Conservation (phyloP, 345 rosid genomes). For the Murraya paniculata region DNA sequence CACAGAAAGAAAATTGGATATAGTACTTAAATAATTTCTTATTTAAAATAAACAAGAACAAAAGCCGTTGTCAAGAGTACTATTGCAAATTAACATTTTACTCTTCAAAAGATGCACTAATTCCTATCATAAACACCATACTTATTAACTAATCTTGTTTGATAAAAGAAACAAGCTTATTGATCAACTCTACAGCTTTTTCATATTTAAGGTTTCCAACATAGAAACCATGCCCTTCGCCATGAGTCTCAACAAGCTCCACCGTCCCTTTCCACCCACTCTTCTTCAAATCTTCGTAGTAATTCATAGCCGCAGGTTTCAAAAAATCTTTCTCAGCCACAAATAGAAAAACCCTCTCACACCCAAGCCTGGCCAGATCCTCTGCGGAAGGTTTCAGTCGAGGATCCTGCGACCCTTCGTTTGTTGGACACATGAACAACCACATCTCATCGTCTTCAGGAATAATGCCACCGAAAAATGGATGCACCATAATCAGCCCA, state of each 20-base stretch:
- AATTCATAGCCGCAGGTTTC: constrained; percentile 10
- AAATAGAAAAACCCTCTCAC: constrained; percentile 31
- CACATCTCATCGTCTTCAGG: constrained; percentile 36
- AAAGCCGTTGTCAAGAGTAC: too few species aligned
- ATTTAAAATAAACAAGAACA: too few species aligned
- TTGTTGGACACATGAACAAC: constrained; percentile 38
- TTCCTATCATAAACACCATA: too few species aligned
- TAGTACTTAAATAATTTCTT: too few species aligned
- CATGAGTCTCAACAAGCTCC: constrained; percentile 28
- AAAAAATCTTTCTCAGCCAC: constrained; percentile 40
- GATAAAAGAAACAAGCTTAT: constrained; percentile 20
- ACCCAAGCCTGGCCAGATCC: constrained; percentile 33
- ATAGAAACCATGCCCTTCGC: constrained; percentile 35
- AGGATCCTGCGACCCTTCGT: constrained; percentile 36
- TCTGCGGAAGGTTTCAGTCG: constrained; percentile 33
- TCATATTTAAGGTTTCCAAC: constrained; percentile 10
- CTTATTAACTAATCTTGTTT: neutral
- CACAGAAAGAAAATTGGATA: too few species aligned
- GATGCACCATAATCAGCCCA: constrained; percentile 45
- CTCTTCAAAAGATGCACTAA: too few species aligned
- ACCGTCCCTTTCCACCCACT: constrained; percentile 32
- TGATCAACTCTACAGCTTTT: constrained; percentile 20
- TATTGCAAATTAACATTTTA: too few species aligned
- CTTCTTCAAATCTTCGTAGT: constrained; percentile 24
- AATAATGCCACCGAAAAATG: constrained; percentile 40